These are phyloP conservation scores for Trichosanthes cucumerina DNA, from an alignment of 306 rosid species.

Conservation along the genomic window DNA sequence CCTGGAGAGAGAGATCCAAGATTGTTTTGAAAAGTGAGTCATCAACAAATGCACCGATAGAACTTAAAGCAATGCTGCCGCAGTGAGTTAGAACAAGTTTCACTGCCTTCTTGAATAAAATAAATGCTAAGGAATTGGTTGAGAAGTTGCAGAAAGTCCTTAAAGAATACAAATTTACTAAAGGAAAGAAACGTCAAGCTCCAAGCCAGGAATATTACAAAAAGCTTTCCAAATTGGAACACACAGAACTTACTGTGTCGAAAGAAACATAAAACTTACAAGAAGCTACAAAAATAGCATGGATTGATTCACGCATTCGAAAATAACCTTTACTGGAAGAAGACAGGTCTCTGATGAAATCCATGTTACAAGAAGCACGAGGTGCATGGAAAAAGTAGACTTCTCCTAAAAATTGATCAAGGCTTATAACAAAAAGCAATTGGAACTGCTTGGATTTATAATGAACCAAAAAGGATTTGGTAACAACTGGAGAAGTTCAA, in stretches of 20 bases:
- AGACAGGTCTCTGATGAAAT: not conserved
- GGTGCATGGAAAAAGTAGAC: not conserved
- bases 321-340: not conserved
- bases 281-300: not conserved
- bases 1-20: not conserved
- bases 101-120: not conserved
- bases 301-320: not conserved
- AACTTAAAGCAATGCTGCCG: not conserved
- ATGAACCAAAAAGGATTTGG: not conserved
- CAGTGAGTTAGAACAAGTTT: not conserved
- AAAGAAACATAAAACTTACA: not conserved
- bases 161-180: not conserved
- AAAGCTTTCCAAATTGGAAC: not conserved
- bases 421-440: not conserved
- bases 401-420: not conserved
- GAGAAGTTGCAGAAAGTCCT: not conserved
- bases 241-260: not conserved
- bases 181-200: not conserved
- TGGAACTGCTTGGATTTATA: not conserved
- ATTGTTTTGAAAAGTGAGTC: not conserved
- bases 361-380: not conserved
- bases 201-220: not conserved
- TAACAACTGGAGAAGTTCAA: not conserved
- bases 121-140: not conserved
- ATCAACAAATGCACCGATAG: not conserved